Conservation (phyloP, 2,329 filamentous ascomycete genomes). For the Diaporthe sp. region DNA sequence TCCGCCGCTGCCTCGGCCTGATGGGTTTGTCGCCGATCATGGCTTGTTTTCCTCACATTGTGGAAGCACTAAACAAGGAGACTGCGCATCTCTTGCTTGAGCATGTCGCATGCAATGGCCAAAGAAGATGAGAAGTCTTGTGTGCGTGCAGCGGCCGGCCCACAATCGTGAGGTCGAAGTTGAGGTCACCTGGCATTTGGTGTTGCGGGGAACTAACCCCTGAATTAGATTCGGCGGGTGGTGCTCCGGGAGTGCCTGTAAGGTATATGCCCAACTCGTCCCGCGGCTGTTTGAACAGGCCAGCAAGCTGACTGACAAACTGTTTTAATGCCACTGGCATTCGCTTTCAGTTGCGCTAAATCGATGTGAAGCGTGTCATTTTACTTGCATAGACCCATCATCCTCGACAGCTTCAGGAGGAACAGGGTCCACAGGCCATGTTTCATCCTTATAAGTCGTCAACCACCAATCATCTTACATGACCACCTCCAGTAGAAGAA, state of each 20-base stretch:
- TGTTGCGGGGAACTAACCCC: conserved; percentile 37
- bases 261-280: neutral
- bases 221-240: conserved; percentile 35
- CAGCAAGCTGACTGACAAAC: too few relatives aligned
- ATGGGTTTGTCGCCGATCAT: conserved; percentile 42
- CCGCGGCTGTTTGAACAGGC: neutral
- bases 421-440: neutral
- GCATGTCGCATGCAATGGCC: neutral
- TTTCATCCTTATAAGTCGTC: conserved; percentile 14
- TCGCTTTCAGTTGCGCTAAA: neutral
- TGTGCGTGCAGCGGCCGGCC: neutral
- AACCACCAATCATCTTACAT: conserved; percentile 41
- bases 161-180: conserved; percentile 3
- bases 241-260: conserved; percentile 32
- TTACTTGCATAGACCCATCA: neutral
- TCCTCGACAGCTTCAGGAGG: neutral
- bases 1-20: conserved; percentile 41
- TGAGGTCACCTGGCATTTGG: conserved; percentile 16
- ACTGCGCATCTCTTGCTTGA: neutral
- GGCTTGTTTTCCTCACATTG: conserved; percentile 30
- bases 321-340: neutral
- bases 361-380: neutral
- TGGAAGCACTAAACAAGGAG: neutral
- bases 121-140: neutral
- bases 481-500: neutral